Percentiles rank a stretch among this genome's conserved stretches.
phyloP scores from a whole-genome alignment of 1,139 yeast species.

The Candida albicans region DNA sequence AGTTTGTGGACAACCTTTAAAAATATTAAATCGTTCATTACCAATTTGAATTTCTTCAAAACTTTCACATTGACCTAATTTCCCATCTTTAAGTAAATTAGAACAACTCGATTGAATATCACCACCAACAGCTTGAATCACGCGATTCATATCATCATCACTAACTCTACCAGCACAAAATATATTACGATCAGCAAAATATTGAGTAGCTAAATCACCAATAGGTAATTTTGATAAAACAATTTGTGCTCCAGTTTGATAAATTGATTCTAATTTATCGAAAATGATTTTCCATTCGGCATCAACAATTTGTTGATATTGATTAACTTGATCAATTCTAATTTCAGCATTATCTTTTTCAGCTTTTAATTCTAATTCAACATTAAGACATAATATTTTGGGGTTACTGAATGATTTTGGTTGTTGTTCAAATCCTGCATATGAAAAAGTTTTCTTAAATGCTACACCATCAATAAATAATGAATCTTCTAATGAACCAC shows the following conservation, averaged over 20 bases:
- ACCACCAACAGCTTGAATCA: conserved; percentile 93
- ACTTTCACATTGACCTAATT: conserved; percentile 79
- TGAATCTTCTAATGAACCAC: conserved; percentile 96
- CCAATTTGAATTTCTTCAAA: conserved; percentile 97
- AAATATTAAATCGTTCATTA: conserved; percentile 88
- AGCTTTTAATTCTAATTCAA: conserved; percentile 94
- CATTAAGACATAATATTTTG: conserved; percentile 79
- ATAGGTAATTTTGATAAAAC: conserved; percentile 93
- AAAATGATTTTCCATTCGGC: conserved; percentile 97
- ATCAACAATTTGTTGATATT: conserved; percentile 94
- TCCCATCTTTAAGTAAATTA: conserved; percentile 56
- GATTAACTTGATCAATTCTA: conserved; percentile 88
- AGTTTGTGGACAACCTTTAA: conserved; percentile 89
- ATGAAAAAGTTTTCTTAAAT: conserved; percentile 92
- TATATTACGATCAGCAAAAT: conserved; percentile 91
- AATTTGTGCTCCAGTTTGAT: conserved; percentile 84
- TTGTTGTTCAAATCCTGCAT: conserved; percentile 98
- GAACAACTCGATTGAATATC: conserved; percentile 84
- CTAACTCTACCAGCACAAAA: conserved; percentile 98
- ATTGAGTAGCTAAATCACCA: conserved; percentile 98
- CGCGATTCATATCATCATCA: conserved; percentile 87
- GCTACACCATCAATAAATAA: conserved; percentile 91
- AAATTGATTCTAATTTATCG: conserved; percentile 80
- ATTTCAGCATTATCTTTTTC: conserved; percentile 99
- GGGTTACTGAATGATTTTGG: conserved; percentile 84